These are phyloP conservation scores for Cryptococcus jaspeensis DNA, from an alignment of 1,284 basidiomycete genomes.

Conservation along the genomic window DNA sequence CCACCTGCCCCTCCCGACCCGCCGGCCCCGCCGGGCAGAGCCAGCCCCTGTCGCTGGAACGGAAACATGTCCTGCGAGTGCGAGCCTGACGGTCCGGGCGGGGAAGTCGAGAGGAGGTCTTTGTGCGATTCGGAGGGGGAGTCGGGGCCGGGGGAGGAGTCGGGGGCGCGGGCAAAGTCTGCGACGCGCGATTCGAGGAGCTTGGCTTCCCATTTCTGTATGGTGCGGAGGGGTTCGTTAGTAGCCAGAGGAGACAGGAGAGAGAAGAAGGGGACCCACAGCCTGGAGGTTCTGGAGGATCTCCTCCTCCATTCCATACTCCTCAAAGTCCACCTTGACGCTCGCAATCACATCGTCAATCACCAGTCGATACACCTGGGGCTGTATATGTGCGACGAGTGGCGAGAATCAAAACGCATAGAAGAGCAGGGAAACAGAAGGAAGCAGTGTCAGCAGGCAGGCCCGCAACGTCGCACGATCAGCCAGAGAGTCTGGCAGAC, in stretches of 20 bases:
- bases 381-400: conserved; percentile 56
- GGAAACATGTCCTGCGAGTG: conserved; percentile 3
- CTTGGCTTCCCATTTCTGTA: conserved; percentile 90
- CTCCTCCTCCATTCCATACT: conserved; percentile 90
- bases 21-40: conserved; percentile 13
- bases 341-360: conserved; percentile 92
- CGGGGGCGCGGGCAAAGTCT: conserved; percentile 62
- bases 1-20: neutral
- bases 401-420: neutral
- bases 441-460: neutral
- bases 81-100: conserved; percentile 10
- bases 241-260: conserved; percentile 6
- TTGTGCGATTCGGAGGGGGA: conserved; percentile 7
- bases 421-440: neutral
- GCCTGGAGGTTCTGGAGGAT: conserved; percentile 83
- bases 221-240: neutral
- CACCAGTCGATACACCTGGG: conserved; percentile 83
- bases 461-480: neutral
- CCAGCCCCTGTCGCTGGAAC: conserved; percentile 7
- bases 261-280: conserved; percentile 57
- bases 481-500: conserved; percentile 15
- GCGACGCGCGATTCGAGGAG: conserved; percentile 89
- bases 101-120: conserved; percentile 4
- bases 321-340: conserved; percentile 93
- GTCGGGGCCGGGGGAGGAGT: conserved; percentile 9